Percentiles rank a stretch among this genome's conserved stretches.
These are phyloP conservation scores for Rheum nobile DNA, from an alignment of 148 eudicot species.

Conservation along the genomic window DNA sequence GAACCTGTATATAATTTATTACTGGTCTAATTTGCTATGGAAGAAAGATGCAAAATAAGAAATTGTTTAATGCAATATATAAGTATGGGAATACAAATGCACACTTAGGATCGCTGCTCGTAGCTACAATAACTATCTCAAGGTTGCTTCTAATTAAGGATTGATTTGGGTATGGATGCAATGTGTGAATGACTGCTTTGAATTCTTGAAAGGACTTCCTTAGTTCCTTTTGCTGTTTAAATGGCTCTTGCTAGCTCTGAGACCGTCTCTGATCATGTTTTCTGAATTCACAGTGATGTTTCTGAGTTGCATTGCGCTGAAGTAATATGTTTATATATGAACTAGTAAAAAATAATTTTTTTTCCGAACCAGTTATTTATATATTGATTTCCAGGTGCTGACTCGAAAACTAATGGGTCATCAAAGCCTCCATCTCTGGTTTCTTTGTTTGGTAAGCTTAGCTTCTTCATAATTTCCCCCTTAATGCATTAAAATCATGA, in stretches of 20 bases:
- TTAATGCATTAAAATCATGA: no score
- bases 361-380: background rate
- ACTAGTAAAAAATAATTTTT: no score
- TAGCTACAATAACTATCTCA: background rate
- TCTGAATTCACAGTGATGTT: background rate
- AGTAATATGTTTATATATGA: background rate
- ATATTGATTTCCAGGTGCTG: slow-evolving; percentile 25
- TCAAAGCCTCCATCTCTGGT: slow-evolving; percentile 38
- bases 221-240: background rate
- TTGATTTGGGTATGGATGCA: no score
- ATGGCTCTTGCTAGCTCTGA: background rate
- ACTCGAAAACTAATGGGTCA: slow-evolving; percentile 23
- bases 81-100: background rate
- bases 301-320: background rate
- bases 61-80: background rate
- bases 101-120: background rate
- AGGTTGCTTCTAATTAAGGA: no score
- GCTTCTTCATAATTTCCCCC: background rate
- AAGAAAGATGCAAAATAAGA: background rate
- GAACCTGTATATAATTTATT: background rate
- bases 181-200: no score
- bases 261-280: background rate
- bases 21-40: background rate
- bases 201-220: no score
- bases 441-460: slow-evolving; percentile 47